Evolutionary conservation across 2,329 filamentous ascomycete genomes (phyloP).

Genomic region (Aspergillus nomiae): DNA sequence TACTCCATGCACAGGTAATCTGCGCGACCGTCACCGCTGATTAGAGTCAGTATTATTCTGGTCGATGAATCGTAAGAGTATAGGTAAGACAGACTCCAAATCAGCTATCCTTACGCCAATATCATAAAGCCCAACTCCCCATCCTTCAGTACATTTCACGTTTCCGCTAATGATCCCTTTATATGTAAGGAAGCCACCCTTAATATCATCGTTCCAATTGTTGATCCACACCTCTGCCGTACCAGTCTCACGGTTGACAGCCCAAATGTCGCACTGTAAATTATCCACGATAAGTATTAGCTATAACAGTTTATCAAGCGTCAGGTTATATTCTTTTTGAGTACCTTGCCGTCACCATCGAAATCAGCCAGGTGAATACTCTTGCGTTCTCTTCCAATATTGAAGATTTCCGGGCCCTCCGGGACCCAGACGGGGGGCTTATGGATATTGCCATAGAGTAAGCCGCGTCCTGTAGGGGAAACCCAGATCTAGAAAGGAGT

Average conservation of each 20-base stretch:
- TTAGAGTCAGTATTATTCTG: too few relatives aligned
- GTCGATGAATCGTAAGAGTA: too few relatives aligned
- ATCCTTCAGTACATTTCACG: not conserved
- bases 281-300: not conserved
- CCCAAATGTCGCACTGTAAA: not conserved
- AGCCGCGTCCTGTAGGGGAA: not conserved
- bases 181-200: not conserved
- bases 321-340: too few relatives aligned
- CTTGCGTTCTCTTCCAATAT: not conserved
- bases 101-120: not conserved
- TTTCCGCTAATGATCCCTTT: not conserved
- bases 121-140: not conserved
- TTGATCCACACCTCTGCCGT: not conserved
- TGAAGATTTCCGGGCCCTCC: not conserved
- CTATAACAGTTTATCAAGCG: too few relatives aligned
- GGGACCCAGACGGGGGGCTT: not conserved
- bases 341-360: constrained; percentile 33
- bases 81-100: not conserved
- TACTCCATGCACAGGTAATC: not conserved
- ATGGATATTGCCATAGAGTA: not conserved
- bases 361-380: constrained; percentile 40
- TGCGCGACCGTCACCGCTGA: not conserved
- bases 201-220: not conserved
- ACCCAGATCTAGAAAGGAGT: not conserved
- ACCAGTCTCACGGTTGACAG: not conserved